Evolutionary conservation across 108 stramenopile species (phyloP), one percentile per base, ranked within the genome.

Genomic region (Fragilariopsis cylindrus): DNA sequence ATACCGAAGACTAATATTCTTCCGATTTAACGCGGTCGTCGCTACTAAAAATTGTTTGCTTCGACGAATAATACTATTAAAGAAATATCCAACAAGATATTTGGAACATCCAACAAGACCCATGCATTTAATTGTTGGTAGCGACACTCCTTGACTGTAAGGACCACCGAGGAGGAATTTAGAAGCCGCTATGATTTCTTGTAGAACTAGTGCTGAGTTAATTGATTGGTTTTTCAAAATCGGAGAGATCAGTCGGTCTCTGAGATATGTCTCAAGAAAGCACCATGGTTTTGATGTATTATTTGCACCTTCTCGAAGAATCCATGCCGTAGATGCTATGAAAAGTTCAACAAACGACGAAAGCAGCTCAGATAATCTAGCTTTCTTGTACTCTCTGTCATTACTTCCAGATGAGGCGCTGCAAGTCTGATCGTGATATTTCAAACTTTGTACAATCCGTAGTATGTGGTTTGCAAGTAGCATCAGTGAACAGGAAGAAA

Each of bases 361-460:
- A 56, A 69, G 75, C 8, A 81, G 69, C n/a, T 64, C 71, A 3
- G 50, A 39, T 12, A 71, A 50, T 56, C 41, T 76, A 7, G 71
- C 50, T 63, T 50, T 19, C 68, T 54, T 69, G 57, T 52, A 47
- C 19, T 48, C 43, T 8, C 52, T 7, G 43, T 54, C 55, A 15
- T 65, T 57, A n/a, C 48, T 48, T 18, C 16, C 12, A 18, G 60
- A 39, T 39, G 11, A 49, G 13, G 7, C 16, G 6, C 18, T 9
- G 8, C 21, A 47, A 9, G 70, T 67, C 41, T 80, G 77, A 18
- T 81, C 81, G 16, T 72, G 62, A 65, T 81, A 81, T 48, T 47
- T 73, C 48, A 81, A 47, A 45, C 81, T 70, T 48, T 69, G 63
- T 3, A 56, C 57, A 44, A 73, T 69, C 9, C 68, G 4, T 2